Base-by-base conservation (phyloP, 306 rosid genomes). In the Cicer chorassanicum region DNA sequence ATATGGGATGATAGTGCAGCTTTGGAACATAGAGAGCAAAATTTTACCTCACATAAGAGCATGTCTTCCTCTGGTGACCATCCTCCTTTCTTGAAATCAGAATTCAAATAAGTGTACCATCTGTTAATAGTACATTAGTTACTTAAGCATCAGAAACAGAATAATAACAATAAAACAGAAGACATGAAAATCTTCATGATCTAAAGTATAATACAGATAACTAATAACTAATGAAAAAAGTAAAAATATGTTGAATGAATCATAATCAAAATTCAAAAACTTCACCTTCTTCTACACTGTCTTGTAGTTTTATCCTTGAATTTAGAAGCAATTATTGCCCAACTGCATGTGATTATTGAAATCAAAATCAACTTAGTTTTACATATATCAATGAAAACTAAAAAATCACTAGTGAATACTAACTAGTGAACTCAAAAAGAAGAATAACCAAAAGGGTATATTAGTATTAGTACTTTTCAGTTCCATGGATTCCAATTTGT, bases 41-140 rank as follows among this genome's bases (percentile, higher is more conserved):
- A 59, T 79, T 62, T 77, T 86, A 94, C 99, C 97, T 95, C 97
- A 55, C 99, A 95, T 65, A 95, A 90, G 78, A 95, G 97, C 84
- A 89, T 72, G 74, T 92, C 99, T 86, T 95, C 99, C 61, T 95
- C 99, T 6, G 93, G 97, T 16, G 99, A 90, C 99, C 99, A 95
- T 8, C 99, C 99, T 49, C 99, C 99, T 87, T 92, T 95, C 87
- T 95, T 95, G 89, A 95, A 95, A 77, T 92, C 97, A 57, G 99
- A 95, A 89, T 95, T 95, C 87, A 95, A 86, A 75, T 95, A 95
- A 6, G 99, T 95, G 88, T 89, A 95, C 99, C 99, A 95, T 82
- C 99, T 95, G 91, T 57, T 66, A 73, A 65, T 56, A 67, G 59
- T 76, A 54, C 8, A 79, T 77, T 9, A 73, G 59, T 43, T 16